These are phyloP conservation scores for Ilyonectria sp. DNA, from an alignment of 2,329 filamentous ascomycete species.

Conservation along the genomic window DNA sequence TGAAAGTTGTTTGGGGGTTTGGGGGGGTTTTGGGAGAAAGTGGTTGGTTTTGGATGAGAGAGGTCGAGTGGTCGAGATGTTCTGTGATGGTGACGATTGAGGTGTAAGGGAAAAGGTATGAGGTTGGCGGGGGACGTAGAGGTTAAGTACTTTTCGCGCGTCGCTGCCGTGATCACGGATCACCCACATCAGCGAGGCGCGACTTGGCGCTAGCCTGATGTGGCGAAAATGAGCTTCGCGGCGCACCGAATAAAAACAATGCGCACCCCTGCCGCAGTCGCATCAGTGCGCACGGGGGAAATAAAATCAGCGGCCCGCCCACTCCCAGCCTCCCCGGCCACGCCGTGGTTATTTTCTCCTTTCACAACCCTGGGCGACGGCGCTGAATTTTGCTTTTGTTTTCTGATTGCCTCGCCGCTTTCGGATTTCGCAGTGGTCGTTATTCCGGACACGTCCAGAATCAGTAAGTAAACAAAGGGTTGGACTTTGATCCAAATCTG, in stretches of 20 bases:
- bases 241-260: slow-evolving; percentile 47
- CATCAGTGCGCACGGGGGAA: slow-evolving; percentile 38
- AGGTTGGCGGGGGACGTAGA: slow-evolving; percentile 62
- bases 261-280: slow-evolving; percentile 39
- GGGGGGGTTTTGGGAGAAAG: slow-evolving; percentile 25
- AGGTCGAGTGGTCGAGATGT: slow-evolving; percentile 50
- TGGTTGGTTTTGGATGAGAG: slow-evolving; percentile 38
- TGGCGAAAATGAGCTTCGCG: slow-evolving; percentile 50
- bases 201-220: slow-evolving; percentile 51
- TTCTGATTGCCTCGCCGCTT: slow-evolving; percentile 18
- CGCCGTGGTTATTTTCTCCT: slow-evolving; percentile 6
- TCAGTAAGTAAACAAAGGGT: neutral
- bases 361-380: neutral
- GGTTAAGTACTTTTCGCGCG: slow-evolving; percentile 72
- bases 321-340: slow-evolving; percentile 11
- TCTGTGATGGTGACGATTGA: slow-evolving; percentile 57
- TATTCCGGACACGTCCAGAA: neutral
- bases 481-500: neutral
- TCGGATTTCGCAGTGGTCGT: neutral
- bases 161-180: slow-evolving; percentile 64
- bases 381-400: neutral
- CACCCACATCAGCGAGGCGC: slow-evolving; percentile 55
- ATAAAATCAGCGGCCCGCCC: slow-evolving; percentile 44
- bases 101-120: slow-evolving; percentile 53
- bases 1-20: slow-evolving; percentile 64